phyloP scores from a whole-genome alignment of 2,329 filamentous ascomycete species.

The Rasamsonia emersonii region DNA sequence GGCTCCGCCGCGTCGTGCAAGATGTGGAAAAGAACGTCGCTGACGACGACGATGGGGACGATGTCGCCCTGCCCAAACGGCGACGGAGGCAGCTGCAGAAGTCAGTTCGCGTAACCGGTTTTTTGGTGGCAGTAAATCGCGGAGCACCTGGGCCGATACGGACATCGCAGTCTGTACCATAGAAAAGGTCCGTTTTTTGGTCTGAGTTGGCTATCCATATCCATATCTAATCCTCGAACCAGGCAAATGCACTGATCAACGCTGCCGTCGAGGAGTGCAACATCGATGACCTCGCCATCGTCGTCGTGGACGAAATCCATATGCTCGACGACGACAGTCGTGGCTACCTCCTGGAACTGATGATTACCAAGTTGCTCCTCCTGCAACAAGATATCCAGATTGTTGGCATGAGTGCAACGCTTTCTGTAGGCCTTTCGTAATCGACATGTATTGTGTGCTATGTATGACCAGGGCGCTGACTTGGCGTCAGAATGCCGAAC shows the following conservation, averaged over 20 bases:
- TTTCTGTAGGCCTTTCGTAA: slow-evolving; percentile 46
- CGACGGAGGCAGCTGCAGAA: slow-evolving; percentile 49
- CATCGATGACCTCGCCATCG: slow-evolving; percentile 54
- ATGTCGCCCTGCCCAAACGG: slow-evolving; percentile 39
- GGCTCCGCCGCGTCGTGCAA: slow-evolving; percentile 60
- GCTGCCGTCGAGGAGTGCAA: slow-evolving; percentile 62
- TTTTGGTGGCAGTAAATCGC: slow-evolving; percentile 66
- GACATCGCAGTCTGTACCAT: slow-evolving; percentile 73
- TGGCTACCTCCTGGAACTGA: slow-evolving; percentile 66
- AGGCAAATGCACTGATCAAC: slow-evolving; percentile 70
- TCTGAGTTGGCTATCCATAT: slow-evolving; percentile 13
- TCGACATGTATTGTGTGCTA: background rate
- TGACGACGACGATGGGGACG: slow-evolving; percentile 22
- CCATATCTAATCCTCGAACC: slow-evolving; percentile 2
- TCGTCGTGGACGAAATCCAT: slow-evolving; percentile 72
- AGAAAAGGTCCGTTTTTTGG: slow-evolving; percentile 51
- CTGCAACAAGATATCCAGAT: slow-evolving; percentile 61
- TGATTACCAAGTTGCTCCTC: slow-evolving; percentile 64
- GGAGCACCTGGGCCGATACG: slow-evolving; percentile 61
- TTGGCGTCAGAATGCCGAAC: slow-evolving; percentile 54
- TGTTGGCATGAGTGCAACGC: slow-evolving; percentile 70
- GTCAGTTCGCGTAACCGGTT: slow-evolving; percentile 58
- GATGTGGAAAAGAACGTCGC: slow-evolving; percentile 42
- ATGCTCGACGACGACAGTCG: slow-evolving; percentile 71
- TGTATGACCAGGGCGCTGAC: slow-evolving; percentile 12